Conservation (phyloP, 2,329 filamentous ascomycete genomes). For the Pestalotiopsis fici region DNA sequence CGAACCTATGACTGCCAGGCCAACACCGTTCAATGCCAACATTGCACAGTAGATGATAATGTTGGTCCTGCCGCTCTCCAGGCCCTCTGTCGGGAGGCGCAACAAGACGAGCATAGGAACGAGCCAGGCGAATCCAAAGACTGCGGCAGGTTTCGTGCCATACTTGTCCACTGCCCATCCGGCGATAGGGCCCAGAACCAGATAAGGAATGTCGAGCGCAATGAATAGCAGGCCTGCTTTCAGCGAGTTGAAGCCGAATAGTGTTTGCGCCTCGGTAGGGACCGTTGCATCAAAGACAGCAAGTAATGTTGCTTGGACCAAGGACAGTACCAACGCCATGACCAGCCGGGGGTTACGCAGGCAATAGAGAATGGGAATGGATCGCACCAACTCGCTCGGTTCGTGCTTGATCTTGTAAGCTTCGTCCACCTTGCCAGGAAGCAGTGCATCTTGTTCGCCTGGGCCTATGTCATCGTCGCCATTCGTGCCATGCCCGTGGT, state of each 20-base stretch:
- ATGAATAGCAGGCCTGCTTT: slow-evolving; percentile 37
- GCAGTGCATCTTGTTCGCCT: slow-evolving; percentile 37
- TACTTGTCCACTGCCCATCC: slow-evolving; percentile 37
- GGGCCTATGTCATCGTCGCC: slow-evolving; percentile 22
- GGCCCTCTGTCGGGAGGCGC: slow-evolving; percentile 52
- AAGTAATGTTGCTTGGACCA: slow-evolving; percentile 42
- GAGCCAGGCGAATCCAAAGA: slow-evolving; percentile 52
- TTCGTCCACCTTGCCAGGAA: slow-evolving; percentile 34
- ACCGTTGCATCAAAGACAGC: slow-evolving; percentile 39
- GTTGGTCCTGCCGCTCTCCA: slow-evolving; percentile 17
- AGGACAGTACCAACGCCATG: slow-evolving; percentile 37
- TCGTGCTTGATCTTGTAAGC: slow-evolving; percentile 43
- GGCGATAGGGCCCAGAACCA: slow-evolving; percentile 32
- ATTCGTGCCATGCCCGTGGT: slow-evolving; percentile 17
- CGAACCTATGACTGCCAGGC: slow-evolving; percentile 53
- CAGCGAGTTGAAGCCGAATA: slow-evolving; percentile 37
- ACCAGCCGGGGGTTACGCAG: slow-evolving; percentile 40
- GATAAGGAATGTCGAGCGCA: slow-evolving; percentile 34
- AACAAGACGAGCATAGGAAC: slow-evolving; percentile 61
- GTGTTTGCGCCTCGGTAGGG: slow-evolving; percentile 33
- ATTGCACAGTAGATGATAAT: slow-evolving; percentile 25
- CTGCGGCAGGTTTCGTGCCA: slow-evolving; percentile 32
- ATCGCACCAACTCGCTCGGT: slow-evolving; percentile 36
- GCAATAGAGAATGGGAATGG: slow-evolving; percentile 48
- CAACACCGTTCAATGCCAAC: slow-evolving; percentile 47